Conservation (phyloP, 2,329 filamentous ascomycete species). For the Lomentospora prolificans region DNA sequence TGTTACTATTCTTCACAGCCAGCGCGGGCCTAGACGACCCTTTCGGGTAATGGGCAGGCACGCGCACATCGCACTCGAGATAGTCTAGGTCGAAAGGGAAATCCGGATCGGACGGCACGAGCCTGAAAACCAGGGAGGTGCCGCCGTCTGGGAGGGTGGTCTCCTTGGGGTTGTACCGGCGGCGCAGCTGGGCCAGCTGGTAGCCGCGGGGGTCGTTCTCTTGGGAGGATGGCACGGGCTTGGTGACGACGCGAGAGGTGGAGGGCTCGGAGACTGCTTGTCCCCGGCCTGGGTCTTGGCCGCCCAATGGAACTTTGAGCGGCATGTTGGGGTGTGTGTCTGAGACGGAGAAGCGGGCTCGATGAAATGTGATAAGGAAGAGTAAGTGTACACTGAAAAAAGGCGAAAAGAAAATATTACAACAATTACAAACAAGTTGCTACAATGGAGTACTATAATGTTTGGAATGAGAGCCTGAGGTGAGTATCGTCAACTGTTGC, state of each 20-base stretch:
- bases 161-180: conserved; percentile 49
- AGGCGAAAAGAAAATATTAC: neutral
- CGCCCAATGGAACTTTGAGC: conserved; percentile 14
- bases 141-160: conserved; percentile 33
- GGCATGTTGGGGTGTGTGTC: neutral
- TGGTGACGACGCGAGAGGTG: conserved; percentile 44
- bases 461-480: too few relatives aligned
- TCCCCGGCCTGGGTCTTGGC: conserved; percentile 21
- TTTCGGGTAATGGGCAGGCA: conserved; percentile 56
- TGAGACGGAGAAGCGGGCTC: neutral
- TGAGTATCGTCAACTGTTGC: too few relatives aligned
- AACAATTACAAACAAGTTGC: too few relatives aligned
- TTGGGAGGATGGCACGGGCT: conserved; percentile 57
- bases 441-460: neutral
- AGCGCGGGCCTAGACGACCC: conserved; percentile 39
- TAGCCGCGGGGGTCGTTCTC: conserved; percentile 60
- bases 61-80: conserved; percentile 56
- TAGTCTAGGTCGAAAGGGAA: conserved; percentile 68
- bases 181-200: conserved; percentile 62
- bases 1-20: conserved; percentile 56
- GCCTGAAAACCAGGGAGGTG: conserved; percentile 51
- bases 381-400: neutral
- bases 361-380: neutral
- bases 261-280: conserved; percentile 38
- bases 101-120: conserved; percentile 70